These are phyloP conservation scores for Pseudocercospora pini-densiflorae DNA, from an alignment of 2,329 filamentous ascomycete genomes.

Conservation along the genomic window DNA sequence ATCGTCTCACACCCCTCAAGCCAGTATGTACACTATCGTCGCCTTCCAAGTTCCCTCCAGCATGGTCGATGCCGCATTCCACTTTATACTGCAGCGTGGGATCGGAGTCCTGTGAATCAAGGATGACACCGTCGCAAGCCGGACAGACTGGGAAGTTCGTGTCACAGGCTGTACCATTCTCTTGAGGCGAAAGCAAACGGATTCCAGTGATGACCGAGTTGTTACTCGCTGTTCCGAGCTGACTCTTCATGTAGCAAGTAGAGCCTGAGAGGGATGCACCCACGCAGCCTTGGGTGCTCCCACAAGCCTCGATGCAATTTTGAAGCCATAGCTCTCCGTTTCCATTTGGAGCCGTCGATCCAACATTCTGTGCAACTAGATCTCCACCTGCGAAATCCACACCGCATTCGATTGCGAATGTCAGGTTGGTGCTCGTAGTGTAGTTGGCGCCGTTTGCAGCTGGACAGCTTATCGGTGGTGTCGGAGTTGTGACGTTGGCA, in stretches of 20 bases:
- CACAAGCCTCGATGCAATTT: constrained; percentile 33
- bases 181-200: constrained; percentile 8
- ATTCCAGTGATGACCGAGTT: neutral
- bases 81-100: constrained; percentile 15
- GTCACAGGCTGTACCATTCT: neutral
- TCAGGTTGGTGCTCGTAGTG: constrained; percentile 23
- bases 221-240: neutral
- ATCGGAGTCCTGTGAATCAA: constrained; percentile 8
- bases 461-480: constrained; percentile 25
- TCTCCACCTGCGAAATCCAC: neutral
- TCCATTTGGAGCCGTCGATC: neutral
- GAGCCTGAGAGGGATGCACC: constrained; percentile 32
- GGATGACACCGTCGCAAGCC: constrained; percentile 24
- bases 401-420: constrained; percentile 33
- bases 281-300: constrained; percentile 28
- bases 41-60: constrained; percentile 31
- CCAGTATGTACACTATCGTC: constrained; percentile 19
- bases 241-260: constrained; percentile 14
- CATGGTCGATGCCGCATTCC: constrained; percentile 36
- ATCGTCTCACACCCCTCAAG: neutral
- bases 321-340: constrained; percentile 25
- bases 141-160: constrained; percentile 25
- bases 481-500: neutral
- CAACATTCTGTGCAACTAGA: neutral
- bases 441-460: constrained; percentile 27